Base-by-base conservation (phyloP, 768 basidiomycete genomes). In the Solioccasus polychromus region DNA sequence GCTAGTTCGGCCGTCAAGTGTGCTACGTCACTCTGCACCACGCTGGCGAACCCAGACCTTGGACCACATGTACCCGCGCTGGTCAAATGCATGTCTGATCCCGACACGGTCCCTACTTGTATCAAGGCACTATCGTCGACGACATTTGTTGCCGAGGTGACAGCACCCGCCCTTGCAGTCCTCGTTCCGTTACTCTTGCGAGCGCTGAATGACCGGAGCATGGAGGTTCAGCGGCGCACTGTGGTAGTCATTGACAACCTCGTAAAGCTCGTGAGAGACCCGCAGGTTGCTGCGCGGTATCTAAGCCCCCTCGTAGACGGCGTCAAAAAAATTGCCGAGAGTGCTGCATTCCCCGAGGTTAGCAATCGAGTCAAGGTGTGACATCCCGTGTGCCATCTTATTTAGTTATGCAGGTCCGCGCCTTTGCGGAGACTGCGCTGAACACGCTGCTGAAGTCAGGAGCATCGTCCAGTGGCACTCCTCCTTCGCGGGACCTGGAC, bases 101-200 rank as follows among this genome's bases (percentile, higher is more conserved):
- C 95, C 3, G 81, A 85, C 48, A 76, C 88, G 23, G 93, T 96
- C 14, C 81, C 93, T 5, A 82, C 83, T 24, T 95, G 92, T 57
- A 92, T 97, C 78, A 98, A 98, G 72, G 81, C 91, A 17, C 77
- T 98, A 10, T 95, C 94, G 4, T 90, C 83, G 51, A 92, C 92
- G 15, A 97, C 95, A 14, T 98, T 97, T 54, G 95, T 98, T 48
- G 89, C 94, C 42, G 95, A 98, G 71, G 92, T 98, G 55, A 96
- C 88, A 19, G 83, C 92, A 0, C 94, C 95, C n/a, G 92, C 94
- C 10, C 79, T 98, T 24, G 95, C 95, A 14, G 92, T 98, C 53
- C 81, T 98, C 45, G 92, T 94, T 7, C 95, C 95, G 7, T 80
- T 98, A 19, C 75, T 98, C 38, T 75, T 80, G 34, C 91, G 95